Base-by-base conservation (phyloP, 2,329 filamentous ascomycete genomes). In the Exserohilum turcica region DNA sequence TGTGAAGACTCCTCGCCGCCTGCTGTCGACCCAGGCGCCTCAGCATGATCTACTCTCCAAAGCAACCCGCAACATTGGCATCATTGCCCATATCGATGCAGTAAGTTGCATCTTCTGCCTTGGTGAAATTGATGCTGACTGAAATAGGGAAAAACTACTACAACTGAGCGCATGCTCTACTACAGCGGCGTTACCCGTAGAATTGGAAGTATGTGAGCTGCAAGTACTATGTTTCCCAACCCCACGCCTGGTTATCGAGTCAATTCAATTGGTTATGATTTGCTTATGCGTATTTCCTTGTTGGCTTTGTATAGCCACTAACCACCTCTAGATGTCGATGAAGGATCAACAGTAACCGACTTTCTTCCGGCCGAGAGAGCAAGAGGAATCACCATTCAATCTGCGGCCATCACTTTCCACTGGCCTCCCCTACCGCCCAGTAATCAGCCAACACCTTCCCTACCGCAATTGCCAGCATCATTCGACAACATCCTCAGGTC, bases 51-150 rank as follows among this genome's bases (percentile, higher is more conserved):
- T 57, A 56, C 78, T 86, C 15, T 80, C 84, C 33, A 84, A 84
- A 65, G 93, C 92, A 44, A 94, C 92, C 45, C 84, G 93, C 64
- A 99, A 99, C 71, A 97, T 99, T 72, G 94, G 94, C 57, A 97
- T 99, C 64, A 97, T 99, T 74, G 94, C 94, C 54, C 94, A 99
- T 75, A 96, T 99, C 61, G 94, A 97, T 86, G 94, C 94, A 51
- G 83, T 85, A 72, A 63, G 80, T 75, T n/a, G 5, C n/a, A 6
- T 15, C 5, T 2, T 18, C 1, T 13, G 6, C 4, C 7, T n/a
- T 13, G 12, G 12, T 19, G 5, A 8, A 18, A 13, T 0, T 21
- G 2, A 0, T 28, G 16, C 57, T 66, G 29, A 71, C 24, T 13
- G 16, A 4, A 10, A 2, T 35, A 85, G 82, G 94, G 94, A 7